These are phyloP conservation scores for Colletotrichum euphorbiae DNA, from an alignment of 2,329 filamentous ascomycete genomes.

Conservation along the genomic window DNA sequence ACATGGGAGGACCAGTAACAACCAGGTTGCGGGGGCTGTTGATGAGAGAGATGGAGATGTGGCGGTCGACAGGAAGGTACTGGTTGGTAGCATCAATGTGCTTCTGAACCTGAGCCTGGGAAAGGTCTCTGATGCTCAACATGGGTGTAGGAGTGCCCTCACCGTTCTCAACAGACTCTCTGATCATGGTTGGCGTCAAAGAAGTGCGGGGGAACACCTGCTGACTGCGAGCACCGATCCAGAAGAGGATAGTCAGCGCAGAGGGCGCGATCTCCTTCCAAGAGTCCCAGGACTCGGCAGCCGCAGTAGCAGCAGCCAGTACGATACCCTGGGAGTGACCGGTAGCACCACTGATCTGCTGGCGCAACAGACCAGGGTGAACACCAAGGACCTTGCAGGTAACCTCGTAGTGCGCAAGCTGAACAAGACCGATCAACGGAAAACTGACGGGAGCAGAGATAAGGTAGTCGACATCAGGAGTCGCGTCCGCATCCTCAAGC, in stretches of 20 bases:
- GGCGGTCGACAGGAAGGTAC: slow-evolving; percentile 90
- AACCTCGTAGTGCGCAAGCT: slow-evolving; percentile 94
- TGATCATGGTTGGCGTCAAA: slow-evolving; percentile 87
- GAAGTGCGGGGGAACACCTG: slow-evolving; percentile 97
- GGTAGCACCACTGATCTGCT: slow-evolving; percentile 87
- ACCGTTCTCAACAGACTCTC: slow-evolving; percentile 92
- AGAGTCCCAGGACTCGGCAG: slow-evolving; percentile 92
- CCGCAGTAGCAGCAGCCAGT: slow-evolving; percentile 90
- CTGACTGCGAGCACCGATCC: slow-evolving; percentile 97
- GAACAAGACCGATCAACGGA: slow-evolving; percentile 94
- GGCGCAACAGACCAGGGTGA: slow-evolving; percentile 87
- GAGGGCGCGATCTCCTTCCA: slow-evolving; percentile 84
- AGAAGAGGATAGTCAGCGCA: slow-evolving; percentile 94
- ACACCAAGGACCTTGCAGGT: slow-evolving; percentile 92
- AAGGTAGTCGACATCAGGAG: slow-evolving; percentile 93
- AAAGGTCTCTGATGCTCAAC: slow-evolving; percentile 95
- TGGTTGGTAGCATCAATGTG: slow-evolving; percentile 98
- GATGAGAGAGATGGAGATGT: slow-evolving; percentile 94
- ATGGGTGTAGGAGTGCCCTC: slow-evolving; percentile 97
- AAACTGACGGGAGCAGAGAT: slow-evolving; percentile 96
- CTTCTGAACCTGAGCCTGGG: slow-evolving; percentile 88
- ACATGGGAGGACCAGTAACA: slow-evolving; percentile 94
- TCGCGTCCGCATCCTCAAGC: slow-evolving; percentile 89
- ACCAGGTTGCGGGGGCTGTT: slow-evolving; percentile 98
- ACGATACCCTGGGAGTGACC: slow-evolving; percentile 98